Base-by-base conservation (phyloP, 1,139 yeast species). In the Magnusiomyces fungicola region DNA sequence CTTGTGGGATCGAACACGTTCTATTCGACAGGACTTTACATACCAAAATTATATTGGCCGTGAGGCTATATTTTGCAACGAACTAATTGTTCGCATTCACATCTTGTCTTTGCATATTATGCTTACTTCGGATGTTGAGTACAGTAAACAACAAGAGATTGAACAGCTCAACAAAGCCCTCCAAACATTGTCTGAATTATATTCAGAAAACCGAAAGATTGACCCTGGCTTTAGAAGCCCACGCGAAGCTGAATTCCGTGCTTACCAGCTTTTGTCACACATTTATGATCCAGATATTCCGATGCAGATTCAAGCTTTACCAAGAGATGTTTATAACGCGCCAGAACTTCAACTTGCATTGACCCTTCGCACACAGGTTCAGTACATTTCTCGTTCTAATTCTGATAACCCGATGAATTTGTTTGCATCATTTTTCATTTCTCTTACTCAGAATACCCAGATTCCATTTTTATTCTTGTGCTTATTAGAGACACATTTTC, bases 1-100 rank as follows among this genome's bases (percentile, higher is more conserved):
- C 60, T 68, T 94, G n/a, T 92, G 99, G 97, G 98, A 94, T 65
- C 77, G 99, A 66, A 94, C 97, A n/a, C 77, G 99, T 57, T 88
- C 97, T 0, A 90, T 94, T 39, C 76, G 99, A 61, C 97, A 94
- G 65, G 99, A 94, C 65, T 94, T 94, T 65, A 90, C 97, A 0
- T 89, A 88, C 61, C 99, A 94, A 63, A 92, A 92, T 62, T 90
- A 83, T 58, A 83, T 82, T 46, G 98, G 98, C 0, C 87, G 92
- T 0, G 97, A 92, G 63, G 95, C 97, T 0, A 78, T 92, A 12
- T 94, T 84, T 56, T 92, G 98, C 67, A 87, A 88, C 60, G 98
- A 94, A 65, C 73, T 83, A 48, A 94, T 94, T 59, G 97, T 90
- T 2, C 70, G 99, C 48, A 83, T 90, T 30, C 99, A 94, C 63